Percentiles rank a stretch among this genome's conserved stretches.
Conservation (phyloP, 768 basidiomycete genomes). For the Dioszegia hungarica region DNA sequence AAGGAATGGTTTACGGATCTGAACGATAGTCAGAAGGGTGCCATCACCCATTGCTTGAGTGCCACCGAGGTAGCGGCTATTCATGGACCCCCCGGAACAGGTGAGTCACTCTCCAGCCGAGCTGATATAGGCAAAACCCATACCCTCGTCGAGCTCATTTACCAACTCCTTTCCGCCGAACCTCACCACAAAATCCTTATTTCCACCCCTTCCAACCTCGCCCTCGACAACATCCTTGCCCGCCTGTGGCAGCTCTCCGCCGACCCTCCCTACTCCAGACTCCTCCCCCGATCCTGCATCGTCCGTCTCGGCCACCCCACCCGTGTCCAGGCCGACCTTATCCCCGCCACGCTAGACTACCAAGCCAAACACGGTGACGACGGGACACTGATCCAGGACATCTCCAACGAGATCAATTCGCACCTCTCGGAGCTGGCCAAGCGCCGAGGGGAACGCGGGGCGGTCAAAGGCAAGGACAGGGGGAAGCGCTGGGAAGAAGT, state of each 20-base stretch:
- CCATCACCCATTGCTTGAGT: constrained; percentile 74
- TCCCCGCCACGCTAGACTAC: constrained; percentile 51
- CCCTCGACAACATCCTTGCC: constrained; percentile 84
- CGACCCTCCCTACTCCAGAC: constrained; percentile 22
- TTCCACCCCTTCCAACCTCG: constrained; percentile 57
- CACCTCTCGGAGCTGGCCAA: constrained; percentile 63
- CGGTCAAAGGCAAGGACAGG: constrained; percentile 60
- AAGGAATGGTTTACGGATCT: constrained; percentile 71
- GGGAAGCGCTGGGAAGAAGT: constrained; percentile 52
- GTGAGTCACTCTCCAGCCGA: constrained; percentile 11
- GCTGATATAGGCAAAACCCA: constrained; percentile 78
- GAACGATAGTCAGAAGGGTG: constrained; percentile 78
- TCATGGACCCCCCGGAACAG: constrained; percentile 86
- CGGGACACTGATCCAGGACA: constrained; percentile 79
- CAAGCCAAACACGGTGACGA: constrained; percentile 50
- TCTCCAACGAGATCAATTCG: constrained; percentile 76
- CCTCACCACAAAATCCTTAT: constrained; percentile 31
- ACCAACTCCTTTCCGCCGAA: constrained; percentile 54
- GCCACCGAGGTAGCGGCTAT: constrained; percentile 82
- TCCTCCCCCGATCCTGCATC: constrained; percentile 51
- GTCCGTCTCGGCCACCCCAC: constrained; percentile 96
- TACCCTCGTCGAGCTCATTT: constrained; percentile 57
- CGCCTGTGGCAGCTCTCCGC: constrained; percentile 54
- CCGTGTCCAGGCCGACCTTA: constrained; percentile 65
- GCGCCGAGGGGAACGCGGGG: constrained; percentile 53